phyloP scores from a whole-genome alignment of 2,329 filamentous ascomycete genomes.

The Claviceps sp. region DNA sequence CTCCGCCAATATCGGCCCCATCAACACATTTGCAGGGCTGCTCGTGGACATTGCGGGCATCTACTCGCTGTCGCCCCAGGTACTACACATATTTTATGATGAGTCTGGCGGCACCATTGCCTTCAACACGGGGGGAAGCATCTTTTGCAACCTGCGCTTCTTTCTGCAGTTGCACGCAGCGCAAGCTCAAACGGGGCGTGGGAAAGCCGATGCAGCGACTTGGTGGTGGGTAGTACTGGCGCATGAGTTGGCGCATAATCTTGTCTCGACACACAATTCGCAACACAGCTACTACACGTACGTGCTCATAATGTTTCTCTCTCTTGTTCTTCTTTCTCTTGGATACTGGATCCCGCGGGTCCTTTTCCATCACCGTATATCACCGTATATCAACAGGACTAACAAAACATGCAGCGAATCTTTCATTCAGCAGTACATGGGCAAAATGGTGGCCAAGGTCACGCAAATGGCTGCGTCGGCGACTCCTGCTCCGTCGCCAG shows the following conservation, averaged over 20 bases:
- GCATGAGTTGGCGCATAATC: constrained; percentile 90
- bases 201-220: constrained; percentile 53
- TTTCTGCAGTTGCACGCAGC: constrained; percentile 65
- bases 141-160: constrained; percentile 90
- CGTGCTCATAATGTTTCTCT: constrained; percentile 14
- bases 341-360: no score
- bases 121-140: constrained; percentile 74
- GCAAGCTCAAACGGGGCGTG: constrained; percentile 26
- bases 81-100: constrained; percentile 81
- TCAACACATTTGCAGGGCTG: constrained; percentile 57
- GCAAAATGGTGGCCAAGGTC: constrained; percentile 49
- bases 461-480: constrained; percentile 16
- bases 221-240: constrained; percentile 97
- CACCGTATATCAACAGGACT: neutral
- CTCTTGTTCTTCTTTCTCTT: neutral
- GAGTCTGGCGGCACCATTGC: constrained; percentile 69
- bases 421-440: constrained; percentile 66
- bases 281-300: constrained; percentile 74
- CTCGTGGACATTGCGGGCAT: constrained; percentile 57
- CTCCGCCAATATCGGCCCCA: constrained; percentile 39
- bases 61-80: constrained; percentile 55
- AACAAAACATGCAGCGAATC: constrained; percentile 42
- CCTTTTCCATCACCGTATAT: neutral
- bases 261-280: constrained; percentile 64
- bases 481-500: constrained; percentile 2